A percentile compares a stretch with the other conserved stretches of the same genome.
Evolutionary conservation across 2,329 filamentous ascomycete species (phyloP).

Genomic region (Exophiala alcalophila): DNA sequence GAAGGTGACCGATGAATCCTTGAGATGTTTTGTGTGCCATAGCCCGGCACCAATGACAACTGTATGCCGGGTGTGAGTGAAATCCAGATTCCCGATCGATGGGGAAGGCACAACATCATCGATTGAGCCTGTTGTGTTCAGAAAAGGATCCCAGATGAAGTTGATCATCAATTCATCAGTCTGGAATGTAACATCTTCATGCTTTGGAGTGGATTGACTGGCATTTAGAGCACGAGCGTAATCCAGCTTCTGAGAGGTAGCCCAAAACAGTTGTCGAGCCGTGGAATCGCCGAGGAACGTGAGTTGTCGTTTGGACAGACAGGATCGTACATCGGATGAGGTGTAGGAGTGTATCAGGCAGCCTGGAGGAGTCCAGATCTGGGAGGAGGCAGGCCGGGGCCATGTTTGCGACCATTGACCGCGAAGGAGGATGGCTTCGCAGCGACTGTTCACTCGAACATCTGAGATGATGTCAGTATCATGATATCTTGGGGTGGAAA

Average conservation of each 20-base stretch:
- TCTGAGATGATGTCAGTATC: conserved; percentile 8
- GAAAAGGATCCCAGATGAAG: no score
- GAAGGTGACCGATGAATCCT: conserved; percentile 39
- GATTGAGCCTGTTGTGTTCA: no score
- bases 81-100: no score
- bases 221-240: background rate
- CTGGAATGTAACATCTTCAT: no score
- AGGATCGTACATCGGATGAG: conserved; percentile 51
- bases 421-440: conserved; percentile 49
- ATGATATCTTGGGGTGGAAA: background rate
- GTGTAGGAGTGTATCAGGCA: conserved; percentile 60
- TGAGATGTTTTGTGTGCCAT: conserved; percentile 54
- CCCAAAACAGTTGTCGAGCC: conserved; percentile 60
- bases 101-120: no score
- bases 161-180: no score
- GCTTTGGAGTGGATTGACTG: no score
- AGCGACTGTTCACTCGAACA: conserved; percentile 39
- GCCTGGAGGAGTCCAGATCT: conserved; percentile 58
- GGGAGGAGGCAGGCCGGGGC: conserved; percentile 26
- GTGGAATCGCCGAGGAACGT: conserved; percentile 62
- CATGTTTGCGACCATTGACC: conserved; percentile 50
- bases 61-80: no score
- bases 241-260: conserved; percentile 51
- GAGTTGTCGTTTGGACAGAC: conserved; percentile 52
- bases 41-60: conserved; percentile 55